Evolutionary conservation across 2,329 filamentous ascomycete species (phyloP), one percentile per base, ranked within the genome.

Genomic region (Claviceps maximensis): DNA sequence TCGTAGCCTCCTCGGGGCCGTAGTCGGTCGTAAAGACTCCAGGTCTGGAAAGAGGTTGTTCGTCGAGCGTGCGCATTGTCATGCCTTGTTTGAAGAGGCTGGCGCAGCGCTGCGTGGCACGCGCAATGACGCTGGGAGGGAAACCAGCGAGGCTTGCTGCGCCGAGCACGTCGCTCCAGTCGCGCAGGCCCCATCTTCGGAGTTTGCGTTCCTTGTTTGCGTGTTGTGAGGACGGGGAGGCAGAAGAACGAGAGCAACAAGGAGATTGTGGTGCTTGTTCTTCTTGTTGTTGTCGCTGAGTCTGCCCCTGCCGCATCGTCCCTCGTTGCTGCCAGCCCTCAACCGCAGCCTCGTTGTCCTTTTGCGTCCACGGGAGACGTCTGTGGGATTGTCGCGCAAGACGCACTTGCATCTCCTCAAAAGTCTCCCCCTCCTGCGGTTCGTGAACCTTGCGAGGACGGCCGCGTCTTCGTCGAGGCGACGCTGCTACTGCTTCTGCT

Each of bases 131-230:
- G 1, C 71, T 66, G 0, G 74, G 67, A 1, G 85, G 72, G 67
- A 89, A 90, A 0, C 86, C 88, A 2, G 79, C 79, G 49, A 94
- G 69, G 0, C 87, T 78, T 2, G 91, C 91, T 1, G 89, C 75
- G 0, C 87, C 87, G 29, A 96, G 69, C 1, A 96, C 78, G 58
- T 95, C 87, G 58, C 82, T 86, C 91, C 91, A 97, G 69, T 94
- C 86, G 23, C 86, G 78, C 13, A 81, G 70, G 15, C 66, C 73
- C 63, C 65, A 74, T 46, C 64, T 61, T 2, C 60, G 57, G 3
- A 67, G 60, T 52, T 59, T 67, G n/a, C 56, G 58, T 15, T 63
- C 60, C 13, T 48, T 47, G 21, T 59, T 62, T 2, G 33, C 27
- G 25, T 12, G 9, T 13, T 47, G 45, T 10, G 45, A 47, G 1